phyloP scores from a whole-genome alignment of 2,329 filamentous ascomycete genomes.

The Aspergillus sp. region DNA sequence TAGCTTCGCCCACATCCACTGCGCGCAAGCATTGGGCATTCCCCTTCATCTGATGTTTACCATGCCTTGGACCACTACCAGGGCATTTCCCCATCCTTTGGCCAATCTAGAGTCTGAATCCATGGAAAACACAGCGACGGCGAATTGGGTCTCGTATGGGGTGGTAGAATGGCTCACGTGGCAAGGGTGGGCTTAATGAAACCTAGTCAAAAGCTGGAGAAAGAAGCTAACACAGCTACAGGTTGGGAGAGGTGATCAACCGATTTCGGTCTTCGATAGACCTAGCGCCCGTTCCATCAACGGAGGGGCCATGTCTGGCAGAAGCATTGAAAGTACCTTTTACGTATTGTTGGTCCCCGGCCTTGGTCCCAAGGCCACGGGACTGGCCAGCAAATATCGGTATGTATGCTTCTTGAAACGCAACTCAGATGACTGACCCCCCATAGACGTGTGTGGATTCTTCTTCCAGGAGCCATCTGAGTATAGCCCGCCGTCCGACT shows the following conservation, averaged over 20 bases:
- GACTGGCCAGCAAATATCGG: slow-evolving; percentile 33
- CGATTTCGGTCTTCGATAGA: slow-evolving; percentile 31
- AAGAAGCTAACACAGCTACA: slow-evolving; percentile 5
- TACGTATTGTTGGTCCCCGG: slow-evolving; percentile 40
- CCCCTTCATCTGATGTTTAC: slow-evolving; percentile 58
- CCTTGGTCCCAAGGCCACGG: slow-evolving; percentile 30
- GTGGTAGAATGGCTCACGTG: slow-evolving; percentile 43
- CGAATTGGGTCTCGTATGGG: slow-evolving; percentile 40
- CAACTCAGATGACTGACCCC: not conserved
- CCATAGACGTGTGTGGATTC: slow-evolving; percentile 36
- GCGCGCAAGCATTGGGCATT: slow-evolving; percentile 66
- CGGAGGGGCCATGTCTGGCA: slow-evolving; percentile 28
- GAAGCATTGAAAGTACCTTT: slow-evolving; percentile 31
- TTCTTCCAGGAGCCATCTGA: slow-evolving; percentile 32
- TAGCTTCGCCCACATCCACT: slow-evolving; percentile 65
- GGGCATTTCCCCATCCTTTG: slow-evolving; percentile 41
- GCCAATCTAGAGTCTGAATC: slow-evolving; percentile 36
- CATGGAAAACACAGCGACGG: slow-evolving; percentile 22
- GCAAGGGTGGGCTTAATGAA: slow-evolving; percentile 38
- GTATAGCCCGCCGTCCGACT: slow-evolving; percentile 32
- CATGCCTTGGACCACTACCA: slow-evolving; percentile 43
- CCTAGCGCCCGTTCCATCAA: slow-evolving; percentile 29
- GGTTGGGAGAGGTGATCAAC: slow-evolving; percentile 40
- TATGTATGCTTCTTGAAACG: slow-evolving; percentile 4
- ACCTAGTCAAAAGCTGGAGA: not conserved